phyloP scores from a whole-genome alignment of 805 yeast genomes.

The Candida mattraensis region DNA sequence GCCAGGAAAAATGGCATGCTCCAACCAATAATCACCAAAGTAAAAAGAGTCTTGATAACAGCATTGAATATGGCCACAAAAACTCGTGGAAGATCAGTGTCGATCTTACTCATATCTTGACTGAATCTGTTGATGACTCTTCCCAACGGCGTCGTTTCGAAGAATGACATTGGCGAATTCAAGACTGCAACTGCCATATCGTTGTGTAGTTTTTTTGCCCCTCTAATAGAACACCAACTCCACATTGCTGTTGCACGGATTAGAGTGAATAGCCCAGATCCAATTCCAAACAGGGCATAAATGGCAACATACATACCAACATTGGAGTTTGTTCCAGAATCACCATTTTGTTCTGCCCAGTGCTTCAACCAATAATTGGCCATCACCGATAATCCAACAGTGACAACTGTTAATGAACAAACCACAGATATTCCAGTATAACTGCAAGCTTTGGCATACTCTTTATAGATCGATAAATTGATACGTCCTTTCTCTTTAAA shows the following conservation, averaged over 20 bases:
- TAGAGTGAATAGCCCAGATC: constrained; percentile 48
- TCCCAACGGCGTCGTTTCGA: constrained; percentile 70
- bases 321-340: constrained; percentile 41
- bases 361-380: constrained; percentile 65
- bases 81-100: constrained; percentile 54
- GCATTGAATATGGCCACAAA: constrained; percentile 49
- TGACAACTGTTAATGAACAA: constrained; percentile 31
- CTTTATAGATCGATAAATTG: constrained; percentile 48
- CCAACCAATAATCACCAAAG: constrained; percentile 50
- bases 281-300: constrained; percentile 56
- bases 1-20: constrained; percentile 55
- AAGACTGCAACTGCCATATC: constrained; percentile 54
- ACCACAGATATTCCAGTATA: constrained; percentile 45
- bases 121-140: constrained; percentile 65
- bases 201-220: constrained; percentile 55
- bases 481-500: constrained; percentile 62
- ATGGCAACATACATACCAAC: constrained; percentile 49
- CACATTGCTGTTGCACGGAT: constrained; percentile 48
- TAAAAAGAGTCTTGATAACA: constrained; percentile 45
- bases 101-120: constrained; percentile 59
- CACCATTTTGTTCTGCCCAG: constrained; percentile 61
- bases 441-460: constrained; percentile 63
- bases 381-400: constrained; percentile 34
- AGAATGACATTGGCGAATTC: constrained; percentile 63
- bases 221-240: constrained; percentile 52